Evolutionary conservation across 371 early-diverging fungal genomes (phyloP).

Genomic region (Saksenaea oblongispora): DNA sequence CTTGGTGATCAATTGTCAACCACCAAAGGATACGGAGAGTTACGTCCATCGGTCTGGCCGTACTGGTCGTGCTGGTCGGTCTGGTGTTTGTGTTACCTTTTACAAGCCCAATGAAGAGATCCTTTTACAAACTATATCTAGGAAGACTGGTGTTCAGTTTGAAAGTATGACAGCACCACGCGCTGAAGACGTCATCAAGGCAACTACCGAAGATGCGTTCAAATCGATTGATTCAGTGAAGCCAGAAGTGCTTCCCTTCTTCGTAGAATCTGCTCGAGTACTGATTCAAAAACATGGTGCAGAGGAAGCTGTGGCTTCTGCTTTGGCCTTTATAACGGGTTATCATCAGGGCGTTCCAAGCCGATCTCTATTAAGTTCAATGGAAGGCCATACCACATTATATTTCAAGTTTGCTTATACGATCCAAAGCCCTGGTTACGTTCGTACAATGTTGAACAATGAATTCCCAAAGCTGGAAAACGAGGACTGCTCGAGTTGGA

Average conservation of each 20-base stretch:
- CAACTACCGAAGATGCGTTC: constrained; percentile 75
- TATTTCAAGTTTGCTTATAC: constrained; percentile 60
- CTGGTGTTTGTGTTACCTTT: constrained; percentile 91
- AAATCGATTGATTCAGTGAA: constrained; percentile 71
- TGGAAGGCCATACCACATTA: constrained; percentile 78
- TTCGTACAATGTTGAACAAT: constrained; percentile 73
- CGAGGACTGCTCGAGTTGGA: constrained; percentile 72
- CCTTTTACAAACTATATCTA: constrained; percentile 71
- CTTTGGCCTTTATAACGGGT: constrained; percentile 83
- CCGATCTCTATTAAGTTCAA: constrained; percentile 81
- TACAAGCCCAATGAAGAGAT: constrained; percentile 85
- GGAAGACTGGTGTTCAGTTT: constrained; percentile 80
- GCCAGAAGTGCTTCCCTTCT: constrained; percentile 74
- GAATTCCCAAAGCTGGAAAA: constrained; percentile 67
- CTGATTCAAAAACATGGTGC: constrained; percentile 69
- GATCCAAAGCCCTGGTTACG: constrained; percentile 80
- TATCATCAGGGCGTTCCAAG: constrained; percentile 79
- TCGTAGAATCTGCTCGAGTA: constrained; percentile 69
- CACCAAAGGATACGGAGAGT: constrained; percentile 91
- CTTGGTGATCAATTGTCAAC: constrained; percentile 96
- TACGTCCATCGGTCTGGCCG: constrained; percentile 98
- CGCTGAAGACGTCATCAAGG: constrained; percentile 81
- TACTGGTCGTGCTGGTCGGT: constrained; percentile 95
- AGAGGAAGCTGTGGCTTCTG: constrained; percentile 75
- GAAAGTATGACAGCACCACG: constrained; percentile 84